phyloP scores from a whole-genome alignment of 305 asterid genomes.

The Euphrasia arctica region DNA sequence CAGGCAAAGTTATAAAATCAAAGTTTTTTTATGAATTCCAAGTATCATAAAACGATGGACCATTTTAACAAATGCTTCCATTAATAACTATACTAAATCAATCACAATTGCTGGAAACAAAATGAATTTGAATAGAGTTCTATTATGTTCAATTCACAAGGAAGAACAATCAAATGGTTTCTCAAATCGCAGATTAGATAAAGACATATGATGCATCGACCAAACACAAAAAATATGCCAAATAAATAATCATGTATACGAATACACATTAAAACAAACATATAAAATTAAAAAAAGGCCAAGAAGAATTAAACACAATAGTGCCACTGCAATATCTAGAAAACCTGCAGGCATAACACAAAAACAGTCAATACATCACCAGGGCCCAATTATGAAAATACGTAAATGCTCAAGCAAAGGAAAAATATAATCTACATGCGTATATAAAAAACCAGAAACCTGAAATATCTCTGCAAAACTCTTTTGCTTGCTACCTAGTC shows the following conservation, averaged over 20 bases:
- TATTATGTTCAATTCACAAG: neutral
- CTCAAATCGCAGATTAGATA: neutral
- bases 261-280: slow-evolving; percentile 6
- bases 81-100: too few relatives aligned
- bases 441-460: slow-evolving; percentile 36
- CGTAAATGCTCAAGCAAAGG: slow-evolving; percentile 4
- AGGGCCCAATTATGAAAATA: slow-evolving; percentile 11
- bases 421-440: slow-evolving; percentile 1
- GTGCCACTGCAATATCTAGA: slow-evolving; percentile 12
- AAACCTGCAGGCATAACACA: slow-evolving; percentile 15
- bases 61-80: slow-evolving; percentile 28
- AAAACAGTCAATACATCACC: neutral
- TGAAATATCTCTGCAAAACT: slow-evolving; percentile 87
- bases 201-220: neutral
- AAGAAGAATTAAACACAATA: slow-evolving; percentile 12
- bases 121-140: too few relatives aligned
- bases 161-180: neutral
- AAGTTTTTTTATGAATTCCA: neutral
- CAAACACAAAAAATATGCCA: neutral
- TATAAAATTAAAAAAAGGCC: neutral
- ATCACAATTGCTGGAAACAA: neutral
- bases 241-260: slow-evolving; percentile 2
- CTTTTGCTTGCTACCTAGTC: slow-evolving; percentile 84
- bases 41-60: slow-evolving; percentile 64
- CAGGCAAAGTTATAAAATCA: slow-evolving; percentile 26